A percentile compares a stretch with the other conserved stretches of the same genome.
phyloP scores from a whole-genome alignment of 2,329 filamentous ascomycete species.

The Penicillium frequentans region DNA sequence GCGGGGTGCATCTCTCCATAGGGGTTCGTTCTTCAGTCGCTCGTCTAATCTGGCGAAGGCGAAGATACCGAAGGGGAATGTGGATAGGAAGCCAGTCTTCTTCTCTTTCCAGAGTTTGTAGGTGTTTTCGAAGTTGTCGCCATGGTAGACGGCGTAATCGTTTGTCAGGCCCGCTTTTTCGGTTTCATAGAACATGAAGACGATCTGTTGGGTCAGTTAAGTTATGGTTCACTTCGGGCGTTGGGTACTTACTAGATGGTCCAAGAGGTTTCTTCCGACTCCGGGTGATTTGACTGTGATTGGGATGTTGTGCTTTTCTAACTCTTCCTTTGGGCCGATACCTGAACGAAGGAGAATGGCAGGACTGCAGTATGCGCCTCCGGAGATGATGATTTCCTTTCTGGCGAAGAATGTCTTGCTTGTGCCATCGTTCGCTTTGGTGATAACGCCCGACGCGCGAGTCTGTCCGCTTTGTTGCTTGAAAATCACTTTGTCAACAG shows the following conservation, averaged over 20 bases:
- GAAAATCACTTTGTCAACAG: conserved; percentile 56
- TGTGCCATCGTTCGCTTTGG: conserved; percentile 32
- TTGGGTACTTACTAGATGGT: conserved; percentile 47
- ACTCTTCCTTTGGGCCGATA: conserved; percentile 48
- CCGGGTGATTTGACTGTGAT: conserved; percentile 49
- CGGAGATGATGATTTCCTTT: conserved; percentile 51
- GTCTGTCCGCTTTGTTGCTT: conserved; percentile 36
- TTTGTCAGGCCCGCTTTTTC: conserved; percentile 53
- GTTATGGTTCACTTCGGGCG: background rate
- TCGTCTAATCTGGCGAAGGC: conserved; percentile 63
- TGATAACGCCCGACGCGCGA: conserved; percentile 41
- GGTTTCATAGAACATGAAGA: conserved; percentile 63
- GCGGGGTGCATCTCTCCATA: conserved; percentile 56
- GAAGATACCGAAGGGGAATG: conserved; percentile 64
- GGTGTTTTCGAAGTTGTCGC: conserved; percentile 51
- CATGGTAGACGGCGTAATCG: conserved; percentile 59
- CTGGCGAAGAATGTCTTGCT: conserved; percentile 39
- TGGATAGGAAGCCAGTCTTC: conserved; percentile 59
- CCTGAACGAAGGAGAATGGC: conserved; percentile 56
- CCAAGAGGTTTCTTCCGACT: conserved; percentile 56
- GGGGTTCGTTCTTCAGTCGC: conserved; percentile 53
- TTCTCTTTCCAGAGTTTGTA: conserved; percentile 59
- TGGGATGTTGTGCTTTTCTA: conserved; percentile 46
- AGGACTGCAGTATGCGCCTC: conserved; percentile 54
- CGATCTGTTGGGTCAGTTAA: conserved; percentile 40